Percentiles rank a stretch among this genome's conserved stretches.
phyloP scores from a whole-genome alignment of 1,284 basidiomycete species.

The Ustilago nuda region DNA sequence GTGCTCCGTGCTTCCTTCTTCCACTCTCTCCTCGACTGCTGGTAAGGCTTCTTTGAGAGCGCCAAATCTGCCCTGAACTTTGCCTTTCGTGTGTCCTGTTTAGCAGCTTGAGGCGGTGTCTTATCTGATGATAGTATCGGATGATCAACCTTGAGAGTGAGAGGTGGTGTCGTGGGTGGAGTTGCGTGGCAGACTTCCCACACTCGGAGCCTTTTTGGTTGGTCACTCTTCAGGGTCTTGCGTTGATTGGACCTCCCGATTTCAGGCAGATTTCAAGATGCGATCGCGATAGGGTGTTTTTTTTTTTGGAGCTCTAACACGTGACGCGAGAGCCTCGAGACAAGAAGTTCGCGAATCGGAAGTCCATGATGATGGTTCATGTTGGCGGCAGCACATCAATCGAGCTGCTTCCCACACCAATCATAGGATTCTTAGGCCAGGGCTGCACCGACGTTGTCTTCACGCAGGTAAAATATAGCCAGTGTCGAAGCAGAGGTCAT shows the following conservation, averaged over 20 bases:
- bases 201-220: slow-evolving; percentile 46
- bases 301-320: not conserved
- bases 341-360: slow-evolving; percentile 45
- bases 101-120: too few relatives aligned
- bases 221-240: slow-evolving; percentile 11
- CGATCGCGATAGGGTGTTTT: slow-evolving; percentile 5
- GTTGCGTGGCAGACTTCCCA: not conserved
- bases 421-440: not conserved
- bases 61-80: too few relatives aligned
- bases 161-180: not conserved
- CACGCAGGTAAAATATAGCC: not conserved
- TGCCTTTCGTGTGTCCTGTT: too few relatives aligned
- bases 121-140: not conserved
- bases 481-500: not conserved
- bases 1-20: not conserved
- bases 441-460: not conserved
- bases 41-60: too few relatives aligned
- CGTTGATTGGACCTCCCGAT: slow-evolving; percentile 1
- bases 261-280: not conserved
- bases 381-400: not conserved
- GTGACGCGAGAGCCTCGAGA: slow-evolving; percentile 4
- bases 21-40: too few relatives aligned
- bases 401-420: slow-evolving; percentile 1
- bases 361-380: slow-evolving; percentile 6
- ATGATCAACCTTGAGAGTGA: not conserved